A percentile compares a stretch with the other conserved stretches of the same genome.
Conservation (phyloP, 768 basidiomycete genomes). For the Leccinum fibrillosum region DNA sequence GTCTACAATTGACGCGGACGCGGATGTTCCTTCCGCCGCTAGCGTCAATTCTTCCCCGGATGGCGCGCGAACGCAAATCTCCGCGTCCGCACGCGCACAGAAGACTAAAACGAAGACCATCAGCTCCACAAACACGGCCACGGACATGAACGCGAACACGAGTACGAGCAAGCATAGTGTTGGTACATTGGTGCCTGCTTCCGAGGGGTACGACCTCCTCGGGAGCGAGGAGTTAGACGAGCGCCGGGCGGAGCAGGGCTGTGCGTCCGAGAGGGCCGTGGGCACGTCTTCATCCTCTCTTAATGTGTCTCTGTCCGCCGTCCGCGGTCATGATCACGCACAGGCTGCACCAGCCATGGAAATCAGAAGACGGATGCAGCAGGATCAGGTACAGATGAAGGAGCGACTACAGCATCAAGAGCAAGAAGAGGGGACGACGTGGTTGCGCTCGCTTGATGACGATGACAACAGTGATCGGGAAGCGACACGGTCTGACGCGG, state of each 20-base stretch:
- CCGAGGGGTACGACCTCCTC: conserved; percentile 7
- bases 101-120: background rate
- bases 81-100: background rate
- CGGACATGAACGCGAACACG: background rate
- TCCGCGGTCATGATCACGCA: background rate
- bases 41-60: background rate
- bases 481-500: background rate
- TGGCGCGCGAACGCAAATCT: background rate
- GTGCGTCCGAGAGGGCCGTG: background rate
- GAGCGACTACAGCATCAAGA: background rate
- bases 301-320: background rate
- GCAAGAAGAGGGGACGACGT: background rate
- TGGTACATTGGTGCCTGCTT: background rate
- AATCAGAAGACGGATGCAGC: background rate
- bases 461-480: background rate
- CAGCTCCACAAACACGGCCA: background rate
- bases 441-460: background rate
- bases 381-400: background rate
- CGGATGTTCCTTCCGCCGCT: background rate
- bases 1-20: conserved; percentile 54
- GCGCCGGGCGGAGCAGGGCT: background rate
- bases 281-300: background rate
- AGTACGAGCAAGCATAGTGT: background rate
- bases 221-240: conserved; percentile 13
- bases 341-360: background rate